A percentile compares a stretch with the other conserved stretches of the same genome.
Evolutionary conservation across 2,329 filamentous ascomycete species (phyloP).

Genomic region (Leptosphaerulina australis): DNA sequence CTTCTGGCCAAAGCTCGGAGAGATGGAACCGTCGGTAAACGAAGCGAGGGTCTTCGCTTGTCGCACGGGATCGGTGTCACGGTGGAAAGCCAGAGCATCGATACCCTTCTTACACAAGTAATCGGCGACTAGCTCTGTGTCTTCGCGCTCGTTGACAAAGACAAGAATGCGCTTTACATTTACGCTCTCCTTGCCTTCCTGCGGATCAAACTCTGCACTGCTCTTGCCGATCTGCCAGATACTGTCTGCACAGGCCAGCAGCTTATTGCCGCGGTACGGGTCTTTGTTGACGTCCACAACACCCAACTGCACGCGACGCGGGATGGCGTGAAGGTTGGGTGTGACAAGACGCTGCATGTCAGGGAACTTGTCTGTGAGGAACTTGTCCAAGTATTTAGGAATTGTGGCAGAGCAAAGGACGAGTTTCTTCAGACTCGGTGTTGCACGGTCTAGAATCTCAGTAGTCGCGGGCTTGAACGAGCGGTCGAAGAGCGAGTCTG

Average conservation of each 20-base stretch:
- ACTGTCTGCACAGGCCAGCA: slow-evolving; percentile 89
- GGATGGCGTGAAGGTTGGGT: slow-evolving; percentile 94
- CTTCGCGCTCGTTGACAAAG: slow-evolving; percentile 95
- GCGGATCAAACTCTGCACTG: slow-evolving; percentile 51
- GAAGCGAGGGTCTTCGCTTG: slow-evolving; percentile 76
- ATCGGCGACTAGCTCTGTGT: slow-evolving; percentile 77
- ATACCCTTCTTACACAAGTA: slow-evolving; percentile 87
- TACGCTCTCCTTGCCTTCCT: slow-evolving; percentile 58
- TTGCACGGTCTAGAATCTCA: slow-evolving; percentile 78
- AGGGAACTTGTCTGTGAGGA: slow-evolving; percentile 81
- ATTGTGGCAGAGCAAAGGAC: slow-evolving; percentile 97
- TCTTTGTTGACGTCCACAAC: slow-evolving; percentile 90
- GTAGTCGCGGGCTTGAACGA: slow-evolving; percentile 86
- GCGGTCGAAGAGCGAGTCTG: slow-evolving; percentile 92
- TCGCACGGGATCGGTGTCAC: slow-evolving; percentile 80
- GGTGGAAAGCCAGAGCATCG: slow-evolving; percentile 81
- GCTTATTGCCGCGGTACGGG: slow-evolving; percentile 92
- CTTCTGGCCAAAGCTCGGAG: slow-evolving; percentile 12
- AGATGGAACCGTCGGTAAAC: slow-evolving; percentile 59
- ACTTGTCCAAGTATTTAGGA: slow-evolving; percentile 83
- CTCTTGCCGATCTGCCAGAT: slow-evolving; percentile 93
- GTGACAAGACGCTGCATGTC: slow-evolving; percentile 86
- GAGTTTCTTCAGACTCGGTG: slow-evolving; percentile 82
- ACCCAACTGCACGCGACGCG: slow-evolving; percentile 88
- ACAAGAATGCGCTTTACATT: slow-evolving; percentile 87